Conservation (phyloP, 192 early-diverging fungal species). For the Coemansia sp. region DNA sequence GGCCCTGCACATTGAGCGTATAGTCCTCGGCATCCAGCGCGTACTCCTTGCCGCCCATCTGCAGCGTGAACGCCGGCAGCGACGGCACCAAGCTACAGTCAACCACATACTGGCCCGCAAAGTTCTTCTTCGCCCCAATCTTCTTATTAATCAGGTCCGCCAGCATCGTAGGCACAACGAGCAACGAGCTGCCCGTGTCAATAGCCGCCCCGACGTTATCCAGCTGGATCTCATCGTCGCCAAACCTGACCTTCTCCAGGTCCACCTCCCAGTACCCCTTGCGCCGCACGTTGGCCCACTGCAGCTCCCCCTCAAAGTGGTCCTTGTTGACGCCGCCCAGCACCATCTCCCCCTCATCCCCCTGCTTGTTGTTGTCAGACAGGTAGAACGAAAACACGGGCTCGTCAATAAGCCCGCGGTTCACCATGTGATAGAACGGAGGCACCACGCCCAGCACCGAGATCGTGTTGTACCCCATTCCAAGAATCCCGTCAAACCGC, state of each 20-base stretch:
- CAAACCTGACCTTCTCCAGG: constrained; percentile 75
- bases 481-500: constrained; percentile 97
- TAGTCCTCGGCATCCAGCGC: constrained; percentile 64
- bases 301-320: constrained; percentile 69
- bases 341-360: constrained; percentile 77
- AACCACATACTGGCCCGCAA: constrained; percentile 83
- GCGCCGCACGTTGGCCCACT: constrained; percentile 84
- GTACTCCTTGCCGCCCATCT: constrained; percentile 76
- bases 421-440: constrained; percentile 92
- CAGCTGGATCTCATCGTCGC: constrained; percentile 70
- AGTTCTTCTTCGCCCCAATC: constrained; percentile 93
- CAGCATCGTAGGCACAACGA: constrained; percentile 73
- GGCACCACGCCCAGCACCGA: constrained; percentile 87
- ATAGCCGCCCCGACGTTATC: constrained; percentile 77
- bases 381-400: constrained; percentile 92
- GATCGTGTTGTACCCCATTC: constrained; percentile 87
- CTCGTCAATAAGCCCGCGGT: constrained; percentile 76
- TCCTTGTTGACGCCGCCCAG: constrained; percentile 83
- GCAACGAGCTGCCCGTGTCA: constrained; percentile 89
- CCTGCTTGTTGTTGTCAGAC: constrained; percentile 63
- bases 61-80: constrained; percentile 76
- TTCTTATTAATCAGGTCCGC: constrained; percentile 87
- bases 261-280: constrained; percentile 99
- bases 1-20: constrained; percentile 61
- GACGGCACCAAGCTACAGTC: constrained; percentile 70